These are phyloP conservation scores for Besnoitia besnoiti DNA, from an alignment of 169 alveolate species.

Conservation along the genomic window DNA sequence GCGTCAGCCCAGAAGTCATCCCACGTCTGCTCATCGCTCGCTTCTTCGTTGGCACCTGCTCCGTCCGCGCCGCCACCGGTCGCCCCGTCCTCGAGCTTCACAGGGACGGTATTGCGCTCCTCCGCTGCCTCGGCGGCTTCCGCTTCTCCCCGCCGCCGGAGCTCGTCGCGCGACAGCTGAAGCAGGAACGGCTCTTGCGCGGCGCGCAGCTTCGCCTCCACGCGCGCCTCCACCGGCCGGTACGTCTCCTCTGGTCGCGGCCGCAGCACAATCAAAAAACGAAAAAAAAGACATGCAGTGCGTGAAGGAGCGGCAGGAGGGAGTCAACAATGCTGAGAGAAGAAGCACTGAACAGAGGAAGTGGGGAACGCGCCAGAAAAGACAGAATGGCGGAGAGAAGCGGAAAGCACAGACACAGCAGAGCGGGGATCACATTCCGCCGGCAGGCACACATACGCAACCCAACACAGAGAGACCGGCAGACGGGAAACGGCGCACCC, in stretches of 20 bases:
- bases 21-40: conserved; percentile 9
- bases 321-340: not conserved
- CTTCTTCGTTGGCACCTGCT: not conserved
- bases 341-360: not conserved
- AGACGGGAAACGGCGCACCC: not conserved
- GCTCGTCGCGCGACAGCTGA: not conserved
- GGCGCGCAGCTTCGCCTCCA: not conserved
- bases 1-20: conserved; percentile 32
- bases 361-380: not conserved
- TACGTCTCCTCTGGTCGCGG: not conserved
- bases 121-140: not conserved
- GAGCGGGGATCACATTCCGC: too few relatives aligned
- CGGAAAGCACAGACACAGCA: not conserved
- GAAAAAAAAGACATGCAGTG: too few relatives aligned
- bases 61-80: not conserved
- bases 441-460: too few relatives aligned
- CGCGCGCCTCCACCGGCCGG: not conserved
- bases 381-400: not conserved
- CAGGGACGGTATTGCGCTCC: not conserved
- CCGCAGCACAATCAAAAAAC: not conserved
- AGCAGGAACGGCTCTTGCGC: not conserved
- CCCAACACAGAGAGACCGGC: too few relatives aligned
- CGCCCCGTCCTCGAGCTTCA: not conserved
- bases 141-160: not conserved
- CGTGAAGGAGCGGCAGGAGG: too few relatives aligned